These are phyloP conservation scores for Xylariaceae sp. DNA, from an alignment of 2,329 filamentous ascomycete species.

Conservation along the genomic window DNA sequence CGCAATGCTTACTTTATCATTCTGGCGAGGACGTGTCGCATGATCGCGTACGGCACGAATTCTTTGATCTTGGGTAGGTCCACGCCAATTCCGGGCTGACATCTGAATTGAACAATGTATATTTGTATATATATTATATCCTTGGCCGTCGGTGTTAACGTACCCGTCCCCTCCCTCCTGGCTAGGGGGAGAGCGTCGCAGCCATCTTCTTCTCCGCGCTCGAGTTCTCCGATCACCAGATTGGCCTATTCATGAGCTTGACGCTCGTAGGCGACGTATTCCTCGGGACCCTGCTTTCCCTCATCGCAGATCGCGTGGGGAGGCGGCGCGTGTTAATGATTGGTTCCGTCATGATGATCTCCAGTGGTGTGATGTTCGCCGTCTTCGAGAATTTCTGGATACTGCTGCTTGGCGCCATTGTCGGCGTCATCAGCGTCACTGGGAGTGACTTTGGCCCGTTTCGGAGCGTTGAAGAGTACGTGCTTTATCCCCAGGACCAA, in stretches of 20 bases:
- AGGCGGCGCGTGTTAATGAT: slow-evolving; percentile 48
- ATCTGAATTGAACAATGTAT: no score
- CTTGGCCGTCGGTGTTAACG: background rate
- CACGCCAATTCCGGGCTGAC: background rate
- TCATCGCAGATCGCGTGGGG: slow-evolving; percentile 54
- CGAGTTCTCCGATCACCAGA: slow-evolving; percentile 49
- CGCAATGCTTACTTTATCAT: slow-evolving; percentile 51
- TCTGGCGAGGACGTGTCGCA: slow-evolving; percentile 45
- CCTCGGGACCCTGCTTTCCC: slow-evolving; percentile 51
- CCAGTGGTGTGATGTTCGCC: slow-evolving; percentile 50
- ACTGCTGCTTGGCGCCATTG: slow-evolving; percentile 50
- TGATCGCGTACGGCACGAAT: slow-evolving; percentile 59
- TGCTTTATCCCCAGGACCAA: background rate
- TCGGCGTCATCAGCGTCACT: slow-evolving; percentile 56
- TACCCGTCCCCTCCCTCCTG: background rate
- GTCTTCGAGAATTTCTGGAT: slow-evolving; percentile 54
- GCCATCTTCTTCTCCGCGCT: slow-evolving; percentile 54
- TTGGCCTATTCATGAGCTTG: slow-evolving; percentile 60
- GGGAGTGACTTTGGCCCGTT: slow-evolving; percentile 65
- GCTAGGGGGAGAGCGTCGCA: background rate
- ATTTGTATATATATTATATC: background rate
- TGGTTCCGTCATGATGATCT: slow-evolving; percentile 51
- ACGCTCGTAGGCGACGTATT: slow-evolving; percentile 57
- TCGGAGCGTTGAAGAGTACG: slow-evolving; percentile 56
- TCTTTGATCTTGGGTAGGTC: slow-evolving; percentile 49